Percentiles rank a stretch among this genome's conserved stretches.
Conservation (phyloP, 2,329 filamentous ascomycete species). For the Chaetomiaceae sp. region DNA sequence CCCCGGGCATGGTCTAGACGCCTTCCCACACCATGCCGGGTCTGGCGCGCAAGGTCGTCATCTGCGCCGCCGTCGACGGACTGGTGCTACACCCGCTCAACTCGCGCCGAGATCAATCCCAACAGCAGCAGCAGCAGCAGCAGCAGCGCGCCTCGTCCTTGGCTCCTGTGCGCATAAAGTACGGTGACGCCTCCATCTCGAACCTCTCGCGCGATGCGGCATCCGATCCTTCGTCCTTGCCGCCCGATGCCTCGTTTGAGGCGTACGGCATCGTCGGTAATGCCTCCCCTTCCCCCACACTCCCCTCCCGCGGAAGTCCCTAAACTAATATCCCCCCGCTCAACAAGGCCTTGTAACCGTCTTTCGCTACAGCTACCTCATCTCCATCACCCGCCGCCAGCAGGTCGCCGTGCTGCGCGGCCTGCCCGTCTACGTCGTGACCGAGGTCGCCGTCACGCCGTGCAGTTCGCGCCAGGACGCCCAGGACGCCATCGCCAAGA, state of each 20-base stretch:
- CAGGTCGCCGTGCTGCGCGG: conserved; percentile 85
- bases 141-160: conserved; percentile 38
- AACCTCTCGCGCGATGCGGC: conserved; percentile 39
- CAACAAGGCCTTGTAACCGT: conserved; percentile 86
- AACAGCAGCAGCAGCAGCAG: conserved; percentile 35
- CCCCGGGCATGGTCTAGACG: conserved; percentile 2
- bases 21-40: conserved; percentile 58
- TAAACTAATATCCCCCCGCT: too few species aligned
- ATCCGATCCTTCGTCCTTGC: conserved; percentile 34
- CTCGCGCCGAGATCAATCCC: conserved; percentile 52
- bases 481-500: conserved; percentile 60
- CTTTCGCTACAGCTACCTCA: conserved; percentile 72
- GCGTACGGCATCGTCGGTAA: conserved; percentile 55
- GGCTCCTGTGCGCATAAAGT: conserved; percentile 57
- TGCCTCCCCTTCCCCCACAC: conserved; percentile 11
- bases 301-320: background rate
- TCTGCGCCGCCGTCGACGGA: conserved; percentile 77
- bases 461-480: conserved; percentile 72
- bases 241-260: conserved; percentile 47
- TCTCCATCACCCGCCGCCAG: conserved; percentile 78
- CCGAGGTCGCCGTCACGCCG: conserved; percentile 85
- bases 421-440: conserved; percentile 77
- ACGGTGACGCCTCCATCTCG: conserved; percentile 50
- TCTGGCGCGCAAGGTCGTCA: conserved; percentile 70
- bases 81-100: conserved; percentile 70